Base-by-base conservation (phyloP, 768 basidiomycete species). In the Pilatotrama ljubarskyi region DNA sequence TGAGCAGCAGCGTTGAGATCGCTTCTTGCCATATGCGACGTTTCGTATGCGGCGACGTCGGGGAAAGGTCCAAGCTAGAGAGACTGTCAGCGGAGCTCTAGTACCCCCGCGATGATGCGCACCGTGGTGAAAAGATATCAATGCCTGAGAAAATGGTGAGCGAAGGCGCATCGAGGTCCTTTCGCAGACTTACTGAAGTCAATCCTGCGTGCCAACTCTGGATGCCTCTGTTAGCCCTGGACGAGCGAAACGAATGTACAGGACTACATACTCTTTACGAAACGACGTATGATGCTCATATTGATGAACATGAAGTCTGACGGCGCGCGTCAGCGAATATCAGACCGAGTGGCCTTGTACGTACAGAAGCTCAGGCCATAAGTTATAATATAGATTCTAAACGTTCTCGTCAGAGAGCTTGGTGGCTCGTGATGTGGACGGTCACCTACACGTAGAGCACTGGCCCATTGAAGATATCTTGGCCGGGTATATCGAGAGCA, bases 21-120 rank as follows among this genome's bases (percentile, higher is more conserved):
- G 87, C 79, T 71, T 93, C 91, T 69, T 93, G 90, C 88, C 89
- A 90, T 14, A 93, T 87, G 5, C 91, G 81, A 15, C 89, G 80
- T 58, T 77, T 83, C 15, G 82, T 77, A 69, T 93, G 91, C 6
- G 79, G 72, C 0, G 85, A 88, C 0, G 77, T 72, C 2, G 78
- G 62, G 0, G 85, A 82, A 38, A 83, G 72, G 68, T 88, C 84
- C 60, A 90, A 66, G 9, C 88, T 90, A 53, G 4, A 58, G 9
- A 29, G 14, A 22, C 5, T 11, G 46, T 48, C 50, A 43, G 44
- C n/a, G 7, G 15, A 47, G 22, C n/a, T 2, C 20, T 1, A 32
- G 24, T 10, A 7, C 29, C 10, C 29, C 25, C 10, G 32, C 32
- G 11, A 52, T 22, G 25, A 49, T 48, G 25, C 65, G 61, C 73